A percentile compares a stretch with the other conserved stretches of the same genome.
These are phyloP conservation scores for Tephrocybe rancida DNA, from an alignment of 768 basidiomycete species.

Conservation along the genomic window DNA sequence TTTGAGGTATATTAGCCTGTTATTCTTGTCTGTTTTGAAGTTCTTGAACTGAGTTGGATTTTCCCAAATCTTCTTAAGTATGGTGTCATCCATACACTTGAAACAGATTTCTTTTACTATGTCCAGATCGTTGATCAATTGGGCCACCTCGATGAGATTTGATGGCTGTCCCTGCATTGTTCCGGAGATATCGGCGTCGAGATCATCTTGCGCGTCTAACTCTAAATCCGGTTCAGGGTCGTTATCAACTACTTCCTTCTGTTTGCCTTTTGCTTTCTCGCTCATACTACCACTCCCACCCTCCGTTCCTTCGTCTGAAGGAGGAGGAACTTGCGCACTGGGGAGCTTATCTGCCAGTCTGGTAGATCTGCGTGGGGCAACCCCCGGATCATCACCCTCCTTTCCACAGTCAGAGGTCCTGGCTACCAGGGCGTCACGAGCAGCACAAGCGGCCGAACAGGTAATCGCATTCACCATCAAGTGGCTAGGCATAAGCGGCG, in stretches of 20 bases:
- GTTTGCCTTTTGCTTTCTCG: not conserved
- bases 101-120: not conserved
- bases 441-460: no score
- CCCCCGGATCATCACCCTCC: not conserved
- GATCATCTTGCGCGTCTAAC: no score
- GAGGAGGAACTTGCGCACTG: not conserved
- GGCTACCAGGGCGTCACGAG: no score
- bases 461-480: no score
- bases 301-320: not conserved
- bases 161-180: no score
- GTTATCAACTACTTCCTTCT: not conserved
- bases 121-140: not conserved
- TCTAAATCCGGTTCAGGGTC: not conserved
- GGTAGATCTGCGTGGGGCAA: not conserved
- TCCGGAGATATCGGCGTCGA: no score
- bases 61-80: constrained; percentile 16
- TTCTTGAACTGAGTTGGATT: constrained; percentile 15
- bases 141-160: not conserved
- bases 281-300: not conserved
- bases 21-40: constrained; percentile 12
- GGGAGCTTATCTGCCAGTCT: not conserved
- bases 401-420: no score
- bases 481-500: no score
- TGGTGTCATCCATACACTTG: constrained; percentile 14
- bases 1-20: constrained; percentile 15